These are phyloP conservation scores for Deinandra increscens DNA, from an alignment of 129 eudicot species.

Conservation along the genomic window DNA sequence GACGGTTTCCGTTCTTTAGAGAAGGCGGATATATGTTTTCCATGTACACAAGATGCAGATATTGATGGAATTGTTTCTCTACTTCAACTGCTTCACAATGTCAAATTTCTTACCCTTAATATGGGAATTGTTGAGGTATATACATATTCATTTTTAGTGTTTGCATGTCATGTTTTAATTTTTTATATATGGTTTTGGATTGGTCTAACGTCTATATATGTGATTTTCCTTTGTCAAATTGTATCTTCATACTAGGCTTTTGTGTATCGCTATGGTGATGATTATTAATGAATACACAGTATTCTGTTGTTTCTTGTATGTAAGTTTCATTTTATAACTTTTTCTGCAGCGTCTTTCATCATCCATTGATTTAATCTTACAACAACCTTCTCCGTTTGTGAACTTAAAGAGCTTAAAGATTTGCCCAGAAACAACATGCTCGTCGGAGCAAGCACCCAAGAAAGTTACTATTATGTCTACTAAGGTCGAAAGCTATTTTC, in stretches of 20 bases:
- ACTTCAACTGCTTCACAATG: neutral
- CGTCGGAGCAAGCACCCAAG: too few species aligned
- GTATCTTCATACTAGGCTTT: neutral
- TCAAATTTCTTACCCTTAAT: neutral
- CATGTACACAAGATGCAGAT: neutral
- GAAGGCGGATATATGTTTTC: neutral
- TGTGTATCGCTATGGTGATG: too few species aligned
- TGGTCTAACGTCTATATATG: too few species aligned
- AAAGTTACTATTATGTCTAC: neutral
- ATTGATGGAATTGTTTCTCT: neutral
- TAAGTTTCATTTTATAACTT: neutral
- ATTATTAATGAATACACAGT: too few species aligned
- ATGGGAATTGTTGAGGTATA: neutral
- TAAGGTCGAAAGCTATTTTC: neutral
- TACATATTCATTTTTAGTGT: neutral
- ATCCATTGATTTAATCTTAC: neutral
- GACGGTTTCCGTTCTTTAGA: conserved; percentile 8
- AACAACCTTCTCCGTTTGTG: neutral
- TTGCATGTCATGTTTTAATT: neutral
- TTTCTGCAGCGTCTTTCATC: neutral
- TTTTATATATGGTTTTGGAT: too few species aligned
- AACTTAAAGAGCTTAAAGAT: neutral
- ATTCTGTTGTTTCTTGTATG: neutral
- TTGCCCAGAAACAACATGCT: neutral
- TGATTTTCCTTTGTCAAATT: too few species aligned